Conservation (phyloP, 768 basidiomycete species). For the Termitomyces titanicus region DNA sequence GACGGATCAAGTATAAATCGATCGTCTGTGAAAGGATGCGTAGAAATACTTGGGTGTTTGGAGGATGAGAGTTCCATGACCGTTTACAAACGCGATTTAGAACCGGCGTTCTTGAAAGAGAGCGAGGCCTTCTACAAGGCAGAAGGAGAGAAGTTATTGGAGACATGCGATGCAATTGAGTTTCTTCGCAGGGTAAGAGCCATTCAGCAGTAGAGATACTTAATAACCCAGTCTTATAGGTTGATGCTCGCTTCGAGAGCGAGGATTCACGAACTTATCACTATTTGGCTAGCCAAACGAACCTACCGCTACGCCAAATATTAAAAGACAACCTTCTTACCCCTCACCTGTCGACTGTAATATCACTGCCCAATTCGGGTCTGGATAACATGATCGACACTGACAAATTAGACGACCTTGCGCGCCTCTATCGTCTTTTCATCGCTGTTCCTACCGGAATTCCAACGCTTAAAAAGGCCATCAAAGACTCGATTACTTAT, state of each 20-base stretch:
- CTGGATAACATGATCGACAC: conserved; percentile 84
- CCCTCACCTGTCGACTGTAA: conserved; percentile 69
- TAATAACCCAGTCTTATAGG: conserved; percentile 39
- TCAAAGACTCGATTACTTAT: conserved; percentile 69
- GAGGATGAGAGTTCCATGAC: conserved; percentile 45
- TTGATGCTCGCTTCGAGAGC: conserved; percentile 73
- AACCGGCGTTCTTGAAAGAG: conserved; percentile 74
- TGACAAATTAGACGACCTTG: conserved; percentile 72
- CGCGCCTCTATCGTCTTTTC: conserved; percentile 77
- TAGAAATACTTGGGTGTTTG: conserved; percentile 79
- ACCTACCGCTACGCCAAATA: conserved; percentile 63
- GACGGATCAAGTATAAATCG: conserved; percentile 89
- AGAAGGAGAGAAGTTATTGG: conserved; percentile 70
- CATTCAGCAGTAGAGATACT: not conserved
- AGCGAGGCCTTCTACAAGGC: conserved; percentile 75
- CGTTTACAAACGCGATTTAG: conserved; percentile 81
- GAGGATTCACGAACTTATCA: conserved; percentile 84
- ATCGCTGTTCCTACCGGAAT: conserved; percentile 64
- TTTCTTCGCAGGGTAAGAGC: conserved; percentile 73
- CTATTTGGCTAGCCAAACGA: conserved; percentile 79
- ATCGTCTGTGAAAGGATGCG: conserved; percentile 85
- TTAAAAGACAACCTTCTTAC: conserved; percentile 76
- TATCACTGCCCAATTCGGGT: conserved; percentile 81
- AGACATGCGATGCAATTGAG: conserved; percentile 74
- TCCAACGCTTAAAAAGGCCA: conserved; percentile 53